Conservation (phyloP, 495 filamentous ascomycete genomes). For the Neurospora intermedia region DNA sequence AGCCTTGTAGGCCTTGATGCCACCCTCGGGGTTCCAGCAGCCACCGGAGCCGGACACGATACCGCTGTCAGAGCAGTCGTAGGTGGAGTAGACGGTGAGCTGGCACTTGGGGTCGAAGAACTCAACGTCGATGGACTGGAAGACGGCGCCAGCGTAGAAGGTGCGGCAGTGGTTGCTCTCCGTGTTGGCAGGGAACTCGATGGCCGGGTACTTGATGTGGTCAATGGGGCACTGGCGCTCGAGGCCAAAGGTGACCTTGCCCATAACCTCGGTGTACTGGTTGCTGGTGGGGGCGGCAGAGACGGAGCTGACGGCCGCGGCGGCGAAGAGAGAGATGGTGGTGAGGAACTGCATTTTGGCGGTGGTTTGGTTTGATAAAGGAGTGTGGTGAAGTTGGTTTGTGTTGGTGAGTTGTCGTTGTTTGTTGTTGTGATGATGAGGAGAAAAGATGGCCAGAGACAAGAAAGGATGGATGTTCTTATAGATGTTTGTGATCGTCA, state of each 20-base stretch:
- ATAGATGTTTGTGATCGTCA: not conserved
- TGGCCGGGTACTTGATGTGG: slow-evolving; percentile 11
- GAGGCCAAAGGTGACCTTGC: slow-evolving; percentile 56
- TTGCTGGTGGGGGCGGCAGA: not conserved
- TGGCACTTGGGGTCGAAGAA: slow-evolving; percentile 2
- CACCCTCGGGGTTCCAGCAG: slow-evolving; percentile 6
- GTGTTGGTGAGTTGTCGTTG: not conserved
- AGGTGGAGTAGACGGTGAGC: slow-evolving; percentile 1
- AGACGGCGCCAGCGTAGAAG: slow-evolving; percentile 3
- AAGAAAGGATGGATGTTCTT: not conserved
- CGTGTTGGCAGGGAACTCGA: not conserved
- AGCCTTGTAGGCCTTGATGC: slow-evolving; percentile 1
- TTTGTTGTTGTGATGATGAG: not conserved
- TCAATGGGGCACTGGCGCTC: slow-evolving; percentile 59
- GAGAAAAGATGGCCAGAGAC: not conserved
- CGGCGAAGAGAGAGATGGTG: not conserved
- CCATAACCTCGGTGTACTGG: slow-evolving; percentile 20
- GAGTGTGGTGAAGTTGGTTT: not conserved
- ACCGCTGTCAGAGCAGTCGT: slow-evolving; percentile 1
- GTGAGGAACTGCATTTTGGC: not conserved
- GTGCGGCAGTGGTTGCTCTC: not conserved
- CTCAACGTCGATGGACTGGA: not conserved
- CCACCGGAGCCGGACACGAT: not conserved
- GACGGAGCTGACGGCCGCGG: not conserved
- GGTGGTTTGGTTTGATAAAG: not conserved